phyloP scores from a whole-genome alignment of 192 early-diverging fungal genomes.

The Piromyces finnis region DNA sequence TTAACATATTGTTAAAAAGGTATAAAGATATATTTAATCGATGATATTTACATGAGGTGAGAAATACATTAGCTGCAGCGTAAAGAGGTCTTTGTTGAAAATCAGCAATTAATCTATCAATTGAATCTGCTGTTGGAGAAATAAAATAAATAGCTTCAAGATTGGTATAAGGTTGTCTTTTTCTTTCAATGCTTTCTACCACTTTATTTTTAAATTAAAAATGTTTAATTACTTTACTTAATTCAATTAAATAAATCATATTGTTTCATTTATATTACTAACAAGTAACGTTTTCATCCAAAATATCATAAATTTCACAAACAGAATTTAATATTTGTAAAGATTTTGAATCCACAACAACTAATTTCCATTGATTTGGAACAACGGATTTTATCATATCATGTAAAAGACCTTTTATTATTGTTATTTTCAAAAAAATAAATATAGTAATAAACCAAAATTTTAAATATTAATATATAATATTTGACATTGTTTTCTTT shows the following conservation, averaged over 20 bases:
- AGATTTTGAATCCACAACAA: conserved; percentile 59
- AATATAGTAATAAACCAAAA: no score
- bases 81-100: conserved; percentile 31
- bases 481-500: no score
- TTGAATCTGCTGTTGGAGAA: conserved; percentile 14
- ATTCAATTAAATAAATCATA: background rate
- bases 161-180: conserved; percentile 24
- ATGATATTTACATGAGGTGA: conserved; percentile 12
- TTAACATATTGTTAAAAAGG: no score
- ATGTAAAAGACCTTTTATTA: background rate
- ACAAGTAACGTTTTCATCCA: conserved; percentile 62
- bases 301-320: conserved; percentile 62
- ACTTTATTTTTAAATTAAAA: conserved; percentile 6
- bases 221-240: no score
- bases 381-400: conserved; percentile 63
- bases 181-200: conserved; percentile 25
- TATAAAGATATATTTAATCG: no score
- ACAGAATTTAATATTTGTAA: conserved; percentile 50
- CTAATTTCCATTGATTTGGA: conserved; percentile 61
- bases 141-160: conserved; percentile 46
- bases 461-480: no score
- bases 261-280: background rate
- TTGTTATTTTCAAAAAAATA: no score
- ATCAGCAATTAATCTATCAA: conserved; percentile 23
- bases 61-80: conserved; percentile 31